phyloP scores from a whole-genome alignment of 2,329 filamentous ascomycete species.

The Microcyclosporella mali region DNA sequence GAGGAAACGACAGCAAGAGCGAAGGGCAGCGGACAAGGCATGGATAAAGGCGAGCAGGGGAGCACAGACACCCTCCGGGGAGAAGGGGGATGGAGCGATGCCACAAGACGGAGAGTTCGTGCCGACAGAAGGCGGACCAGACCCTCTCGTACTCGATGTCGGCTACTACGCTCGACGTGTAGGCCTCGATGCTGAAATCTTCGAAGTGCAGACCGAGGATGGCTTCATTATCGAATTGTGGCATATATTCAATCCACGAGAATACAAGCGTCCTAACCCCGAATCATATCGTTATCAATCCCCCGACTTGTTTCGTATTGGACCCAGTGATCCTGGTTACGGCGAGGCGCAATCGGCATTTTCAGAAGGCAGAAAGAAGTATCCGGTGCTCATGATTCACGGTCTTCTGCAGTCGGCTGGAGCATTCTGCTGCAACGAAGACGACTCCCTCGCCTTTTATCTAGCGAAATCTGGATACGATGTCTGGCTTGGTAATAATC shows the following conservation, averaged over 20 bases:
- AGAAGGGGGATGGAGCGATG: constrained; percentile 30
- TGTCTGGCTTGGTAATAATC: constrained; percentile 92
- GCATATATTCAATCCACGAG: constrained; percentile 80
- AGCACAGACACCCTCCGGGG: constrained; percentile 39
- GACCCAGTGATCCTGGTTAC: constrained; percentile 16
- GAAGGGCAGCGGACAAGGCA: constrained; percentile 53
- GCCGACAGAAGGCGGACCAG: constrained; percentile 72
- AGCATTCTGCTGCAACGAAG: constrained; percentile 84
- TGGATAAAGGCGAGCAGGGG: constrained; percentile 52
- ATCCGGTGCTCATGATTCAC: constrained; percentile 81
- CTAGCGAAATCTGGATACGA: constrained; percentile 89
- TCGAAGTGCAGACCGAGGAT: constrained; percentile 85
- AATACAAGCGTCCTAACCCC: constrained; percentile 51
- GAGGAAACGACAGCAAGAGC: constrained; percentile 48
- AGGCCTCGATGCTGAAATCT: constrained; percentile 76
- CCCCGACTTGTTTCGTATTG: constrained; percentile 53
- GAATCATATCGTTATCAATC: constrained; percentile 50
- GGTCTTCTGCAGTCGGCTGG: constrained; percentile 83
- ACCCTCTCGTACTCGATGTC: constrained; percentile 69
- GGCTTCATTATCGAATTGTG: constrained; percentile 84
- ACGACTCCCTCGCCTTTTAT: constrained; percentile 83
- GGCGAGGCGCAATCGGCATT: constrained; percentile 35
- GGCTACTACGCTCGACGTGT: constrained; percentile 79
- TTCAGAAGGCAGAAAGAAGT: constrained; percentile 48
- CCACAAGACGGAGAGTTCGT: constrained; percentile 51